Conservation (phyloP, 208 protist genomes). For the Acanthamoeba royreba region DNA sequence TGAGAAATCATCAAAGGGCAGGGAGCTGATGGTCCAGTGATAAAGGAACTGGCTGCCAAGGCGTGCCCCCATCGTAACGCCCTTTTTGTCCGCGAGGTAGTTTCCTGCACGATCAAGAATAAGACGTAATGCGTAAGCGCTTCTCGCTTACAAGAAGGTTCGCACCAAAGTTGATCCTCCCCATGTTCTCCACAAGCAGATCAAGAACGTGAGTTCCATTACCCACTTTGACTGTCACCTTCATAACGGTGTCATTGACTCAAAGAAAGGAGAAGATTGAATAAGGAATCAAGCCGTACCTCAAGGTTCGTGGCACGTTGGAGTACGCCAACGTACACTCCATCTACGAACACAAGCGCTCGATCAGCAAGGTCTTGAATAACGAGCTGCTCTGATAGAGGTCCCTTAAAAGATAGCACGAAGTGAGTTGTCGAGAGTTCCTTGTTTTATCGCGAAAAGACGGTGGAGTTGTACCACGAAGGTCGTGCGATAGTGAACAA, state of each 20-base stretch:
- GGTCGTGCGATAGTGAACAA: not conserved
- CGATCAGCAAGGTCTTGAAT: not conserved
- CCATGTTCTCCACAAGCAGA: slow-evolving; percentile 21
- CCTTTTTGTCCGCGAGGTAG: not conserved
- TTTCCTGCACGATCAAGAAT: not conserved
- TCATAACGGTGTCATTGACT: too few relatives aligned
- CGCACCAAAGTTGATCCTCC: slow-evolving; percentile 34
- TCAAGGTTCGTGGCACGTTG: not conserved
- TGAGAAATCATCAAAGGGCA: not conserved
- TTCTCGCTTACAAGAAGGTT: too few relatives aligned
- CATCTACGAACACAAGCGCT: not conserved
- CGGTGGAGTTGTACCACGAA: too few relatives aligned
- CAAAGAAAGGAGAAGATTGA: too few relatives aligned
- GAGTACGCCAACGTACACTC: not conserved
- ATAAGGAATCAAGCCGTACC: too few relatives aligned
- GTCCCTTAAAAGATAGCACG: too few relatives aligned
- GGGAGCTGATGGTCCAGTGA: not conserved
- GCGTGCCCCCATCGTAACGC: not conserved
- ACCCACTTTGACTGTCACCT: not conserved
- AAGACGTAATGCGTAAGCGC: too few relatives aligned
- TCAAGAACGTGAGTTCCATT: not conserved
- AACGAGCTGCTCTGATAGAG: not conserved
- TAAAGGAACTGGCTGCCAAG: not conserved
- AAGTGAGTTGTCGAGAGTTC: too few relatives aligned
- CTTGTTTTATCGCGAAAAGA: too few relatives aligned